Evolutionary conservation across 2,329 filamentous ascomycete genomes (phyloP).

Genomic region (Trichoderma asperellum): DNA sequence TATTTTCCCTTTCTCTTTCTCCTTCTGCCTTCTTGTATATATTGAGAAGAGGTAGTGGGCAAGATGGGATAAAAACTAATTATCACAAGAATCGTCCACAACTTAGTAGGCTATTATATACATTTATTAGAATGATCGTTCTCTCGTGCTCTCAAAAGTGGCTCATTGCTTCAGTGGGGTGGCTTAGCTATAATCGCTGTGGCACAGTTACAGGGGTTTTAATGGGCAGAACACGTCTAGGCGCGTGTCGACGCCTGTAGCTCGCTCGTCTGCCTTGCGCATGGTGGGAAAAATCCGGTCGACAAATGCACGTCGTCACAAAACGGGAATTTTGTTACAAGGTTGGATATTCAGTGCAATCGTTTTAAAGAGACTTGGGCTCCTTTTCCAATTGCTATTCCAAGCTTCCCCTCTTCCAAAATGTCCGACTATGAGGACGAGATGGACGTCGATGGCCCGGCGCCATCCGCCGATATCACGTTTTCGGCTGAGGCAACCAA

Average conservation of each 20-base stretch:
- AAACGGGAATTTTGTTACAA: background rate
- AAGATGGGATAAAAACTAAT: background rate
- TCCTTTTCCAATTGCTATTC: background rate
- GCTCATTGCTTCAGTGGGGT: background rate
- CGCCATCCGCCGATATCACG: slow-evolving; percentile 52
- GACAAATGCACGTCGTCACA: background rate
- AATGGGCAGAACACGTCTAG: slow-evolving; percentile 35
- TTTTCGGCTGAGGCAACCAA: slow-evolving; percentile 82
- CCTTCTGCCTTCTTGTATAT: slow-evolving; percentile 4
- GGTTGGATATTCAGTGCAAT: background rate
- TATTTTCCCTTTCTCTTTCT: background rate
- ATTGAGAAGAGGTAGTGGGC: background rate
- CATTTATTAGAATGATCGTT: background rate
- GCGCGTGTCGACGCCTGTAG: slow-evolving; percentile 30
- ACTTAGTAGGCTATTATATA: background rate
- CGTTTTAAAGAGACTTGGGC: background rate
- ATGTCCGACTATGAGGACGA: slow-evolving; percentile 66
- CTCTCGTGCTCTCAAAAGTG: background rate
- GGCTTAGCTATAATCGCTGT: background rate
- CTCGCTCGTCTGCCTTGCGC: background rate
- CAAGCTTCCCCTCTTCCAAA: slow-evolving; percentile 29
- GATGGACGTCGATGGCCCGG: slow-evolving; percentile 62
- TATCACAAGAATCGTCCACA: background rate
- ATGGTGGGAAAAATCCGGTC: background rate
- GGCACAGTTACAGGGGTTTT: slow-evolving; percentile 27